Evolutionary conservation across 1,139 yeast genomes (phyloP).

Genomic region (Pichia sp.): DNA sequence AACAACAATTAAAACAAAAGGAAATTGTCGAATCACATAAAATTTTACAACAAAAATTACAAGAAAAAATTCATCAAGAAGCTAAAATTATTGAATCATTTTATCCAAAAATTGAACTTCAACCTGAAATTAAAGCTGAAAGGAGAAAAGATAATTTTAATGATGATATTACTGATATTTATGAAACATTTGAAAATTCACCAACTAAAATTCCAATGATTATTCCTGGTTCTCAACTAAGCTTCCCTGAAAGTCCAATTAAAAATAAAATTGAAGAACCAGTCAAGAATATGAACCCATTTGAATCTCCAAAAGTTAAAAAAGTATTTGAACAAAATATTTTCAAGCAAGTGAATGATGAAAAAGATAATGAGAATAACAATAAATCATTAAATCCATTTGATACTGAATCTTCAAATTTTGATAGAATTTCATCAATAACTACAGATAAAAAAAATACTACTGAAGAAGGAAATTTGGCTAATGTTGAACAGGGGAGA

Average conservation of each 20-base stretch:
- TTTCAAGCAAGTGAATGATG: not conserved
- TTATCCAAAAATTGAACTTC: not conserved
- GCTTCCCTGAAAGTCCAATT: not conserved
- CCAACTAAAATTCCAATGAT: constrained; percentile 8
- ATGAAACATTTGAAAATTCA: constrained; percentile 10
- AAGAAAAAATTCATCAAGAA: constrained; percentile 13
- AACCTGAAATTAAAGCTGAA: not conserved
- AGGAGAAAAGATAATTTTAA: constrained; percentile 1
- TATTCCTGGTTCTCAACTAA: not conserved
- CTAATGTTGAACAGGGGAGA: constrained; percentile 57
- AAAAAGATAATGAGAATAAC: not conserved
- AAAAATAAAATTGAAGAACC: not conserved
- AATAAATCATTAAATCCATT: constrained; percentile 5
- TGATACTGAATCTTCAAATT: constrained; percentile 4
- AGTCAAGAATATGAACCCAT: constrained; percentile 1
- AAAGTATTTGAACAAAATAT: not conserved
- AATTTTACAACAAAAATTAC: constrained; percentile 11
- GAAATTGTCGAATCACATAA: constrained; percentile 8
- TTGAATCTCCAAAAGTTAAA: constrained; percentile 5
- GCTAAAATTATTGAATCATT: constrained; percentile 7
- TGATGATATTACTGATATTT: constrained; percentile 12
- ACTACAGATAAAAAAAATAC: not conserved
- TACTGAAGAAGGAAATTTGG: constrained; percentile 15
- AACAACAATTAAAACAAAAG: constrained; percentile 14
- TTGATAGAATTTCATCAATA: constrained; percentile 6